phyloP scores from a whole-genome alignment of 2,329 filamentous ascomycete genomes.

The Neofusicoccum cordaticola region DNA sequence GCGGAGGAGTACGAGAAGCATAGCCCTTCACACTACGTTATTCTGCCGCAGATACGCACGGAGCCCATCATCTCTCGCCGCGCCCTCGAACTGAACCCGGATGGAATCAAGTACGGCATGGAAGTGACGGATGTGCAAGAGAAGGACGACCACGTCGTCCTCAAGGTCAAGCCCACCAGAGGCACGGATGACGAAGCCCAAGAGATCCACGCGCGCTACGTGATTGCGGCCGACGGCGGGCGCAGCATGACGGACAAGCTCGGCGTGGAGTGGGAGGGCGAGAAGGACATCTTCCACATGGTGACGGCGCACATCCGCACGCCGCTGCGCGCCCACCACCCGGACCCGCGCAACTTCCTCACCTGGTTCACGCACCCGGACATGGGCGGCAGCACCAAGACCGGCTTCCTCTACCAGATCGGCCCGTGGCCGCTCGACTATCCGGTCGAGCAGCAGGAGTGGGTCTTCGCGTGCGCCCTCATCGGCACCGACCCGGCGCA shows the following conservation, averaged over 20 bases:
- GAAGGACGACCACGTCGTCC: slow-evolving; percentile 18
- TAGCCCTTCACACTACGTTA: slow-evolving; percentile 30
- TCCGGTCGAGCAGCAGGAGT: slow-evolving; percentile 24
- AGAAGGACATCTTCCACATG: slow-evolving; percentile 34
- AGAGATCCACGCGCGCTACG: slow-evolving; percentile 26
- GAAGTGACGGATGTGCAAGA: slow-evolving; percentile 28
- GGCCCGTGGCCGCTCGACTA: slow-evolving; percentile 29
- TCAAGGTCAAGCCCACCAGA: slow-evolving; percentile 20
- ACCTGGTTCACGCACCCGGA: slow-evolving; percentile 37
- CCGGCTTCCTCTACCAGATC: slow-evolving; percentile 36
- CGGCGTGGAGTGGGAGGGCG: slow-evolving; percentile 30
- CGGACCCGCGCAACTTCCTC: slow-evolving; percentile 32
- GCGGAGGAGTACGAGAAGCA: slow-evolving; percentile 11
- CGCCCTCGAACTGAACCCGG: slow-evolving; percentile 31
- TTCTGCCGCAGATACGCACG: slow-evolving; percentile 36
- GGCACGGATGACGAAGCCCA: neutral
- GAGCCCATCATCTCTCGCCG: slow-evolving; percentile 31
- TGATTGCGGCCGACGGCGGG: slow-evolving; percentile 36
- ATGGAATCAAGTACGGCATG: slow-evolving; percentile 26
- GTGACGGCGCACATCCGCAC: slow-evolving; percentile 33
- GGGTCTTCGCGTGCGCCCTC: slow-evolving; percentile 31
- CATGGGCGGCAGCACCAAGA: slow-evolving; percentile 32
- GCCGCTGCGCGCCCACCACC: slow-evolving; percentile 26
- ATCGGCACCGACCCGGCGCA: slow-evolving; percentile 23
- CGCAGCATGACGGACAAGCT: slow-evolving; percentile 29